phyloP scores from a whole-genome alignment of 306 rosid genomes.

The Carpinus viminea region DNA sequence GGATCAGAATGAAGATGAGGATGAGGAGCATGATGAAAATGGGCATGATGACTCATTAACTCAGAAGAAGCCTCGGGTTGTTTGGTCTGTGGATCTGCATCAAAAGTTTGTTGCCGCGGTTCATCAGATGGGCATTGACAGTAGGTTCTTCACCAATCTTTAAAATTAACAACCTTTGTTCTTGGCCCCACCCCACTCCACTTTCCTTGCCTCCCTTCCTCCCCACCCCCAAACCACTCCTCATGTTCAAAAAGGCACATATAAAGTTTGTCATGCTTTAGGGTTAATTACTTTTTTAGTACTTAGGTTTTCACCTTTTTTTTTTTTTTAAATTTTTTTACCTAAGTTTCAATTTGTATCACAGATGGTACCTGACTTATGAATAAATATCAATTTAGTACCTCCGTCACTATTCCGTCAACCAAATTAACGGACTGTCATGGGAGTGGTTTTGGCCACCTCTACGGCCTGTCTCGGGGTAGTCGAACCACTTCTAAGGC shows the following conservation, averaged over 20 bases:
- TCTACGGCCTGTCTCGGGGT: too few species aligned
- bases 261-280: background rate
- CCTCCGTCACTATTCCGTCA: too few species aligned
- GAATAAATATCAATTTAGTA: too few species aligned
- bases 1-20: constrained; percentile 78
- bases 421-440: too few species aligned
- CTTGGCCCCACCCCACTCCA: background rate
- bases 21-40: constrained; percentile 64
- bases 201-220: too few species aligned
- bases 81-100: constrained; percentile 96
- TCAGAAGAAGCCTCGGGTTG: constrained; percentile 97
- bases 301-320: too few species aligned
- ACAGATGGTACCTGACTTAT: too few species aligned
- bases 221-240: background rate
- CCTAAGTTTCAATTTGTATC: too few species aligned
- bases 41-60: constrained; percentile 68
- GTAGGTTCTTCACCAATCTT: constrained; percentile 49
- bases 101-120: constrained; percentile 94
- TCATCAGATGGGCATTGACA: constrained; percentile 90
- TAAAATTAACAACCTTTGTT: constrained; percentile 1
- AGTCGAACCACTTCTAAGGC: too few species aligned
- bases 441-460: too few species aligned
- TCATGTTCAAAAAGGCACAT: background rate
- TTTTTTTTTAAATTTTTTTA: too few species aligned
- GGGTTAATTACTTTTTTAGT: too few species aligned